Base-by-base conservation (phyloP, 805 yeast species). In the Candida ulmi region DNA sequence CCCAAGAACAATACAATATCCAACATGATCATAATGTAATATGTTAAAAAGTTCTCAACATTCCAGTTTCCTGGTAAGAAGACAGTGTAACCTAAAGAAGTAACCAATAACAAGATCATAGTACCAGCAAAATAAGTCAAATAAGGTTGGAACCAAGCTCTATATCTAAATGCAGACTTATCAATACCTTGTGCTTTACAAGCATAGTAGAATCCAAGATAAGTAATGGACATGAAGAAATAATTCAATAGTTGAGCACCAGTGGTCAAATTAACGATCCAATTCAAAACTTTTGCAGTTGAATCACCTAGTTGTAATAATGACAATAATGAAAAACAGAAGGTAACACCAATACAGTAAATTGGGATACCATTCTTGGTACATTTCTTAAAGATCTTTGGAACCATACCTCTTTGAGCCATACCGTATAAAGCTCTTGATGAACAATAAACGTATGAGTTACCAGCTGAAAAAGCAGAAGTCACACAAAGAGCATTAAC, bases 201-300 rank as follows among this genome's bases (percentile, higher is more conserved):
- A 2, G 80, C 85, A 33, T 73, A 64, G 55, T 76, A 73, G 63
- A 81, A 83, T 39, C 76, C 69, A 28, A 81, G 46, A 52, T 76
- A 30, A 17, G 33, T 30, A 6, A 30, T 30, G 16, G 23, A 30
- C 33, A 30, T 30, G 13, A 18, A 17, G 33, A 69, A 65, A 63
- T 74, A 81, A 57, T 76, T 80, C 53, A 71, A 69, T 54, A 79
- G 67, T 58, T 80, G 85, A 28, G 83, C 80, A 36, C 78, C 78
- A 5, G 91, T 80, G 33, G 78, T 77, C 39, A 84, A 63, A 50
- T 81, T 81, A 38, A 81, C 74, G 33, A 84, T 70, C 88, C 91
- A 84, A 50, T 66, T 69, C 44, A 84, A 68, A 3, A 83, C 91
- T 2, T 69, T 68, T 13, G 77, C 72, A 25, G 88, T 69, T 19